Conservation (phyloP, 257 asterid genomes). For the Solanum verrucosum region DNA sequence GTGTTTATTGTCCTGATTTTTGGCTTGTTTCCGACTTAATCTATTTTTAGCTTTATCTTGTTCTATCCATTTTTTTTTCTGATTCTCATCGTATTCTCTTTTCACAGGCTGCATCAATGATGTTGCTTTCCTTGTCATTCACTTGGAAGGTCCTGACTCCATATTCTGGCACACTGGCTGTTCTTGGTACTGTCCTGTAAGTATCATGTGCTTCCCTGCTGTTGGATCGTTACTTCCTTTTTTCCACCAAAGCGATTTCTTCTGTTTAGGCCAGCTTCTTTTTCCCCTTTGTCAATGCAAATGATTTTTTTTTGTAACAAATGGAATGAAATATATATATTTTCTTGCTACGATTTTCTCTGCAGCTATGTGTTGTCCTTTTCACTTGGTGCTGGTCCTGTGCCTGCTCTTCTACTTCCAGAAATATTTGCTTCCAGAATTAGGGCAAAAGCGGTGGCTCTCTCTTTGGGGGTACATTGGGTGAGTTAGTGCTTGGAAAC, state of each 20-base stretch:
- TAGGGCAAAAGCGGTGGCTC: slow-evolving; percentile 94
- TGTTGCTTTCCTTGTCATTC: slow-evolving; percentile 73
- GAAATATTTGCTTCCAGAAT: slow-evolving; percentile 82
- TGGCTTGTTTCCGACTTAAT: not conserved
- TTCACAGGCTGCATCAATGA: slow-evolving; percentile 80
- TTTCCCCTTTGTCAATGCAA: not conserved
- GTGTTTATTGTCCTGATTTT: not conserved
- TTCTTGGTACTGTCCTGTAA: slow-evolving; percentile 83
- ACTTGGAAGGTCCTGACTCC: slow-evolving; percentile 81
- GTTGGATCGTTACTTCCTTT: not conserved
- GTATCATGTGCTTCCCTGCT: slow-evolving; percentile 15
- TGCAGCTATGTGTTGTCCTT: slow-evolving; percentile 78
- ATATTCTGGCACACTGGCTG: slow-evolving; percentile 74
- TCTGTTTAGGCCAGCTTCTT: not conserved
- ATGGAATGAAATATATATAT: not conserved
- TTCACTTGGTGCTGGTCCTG: slow-evolving; percentile 99
- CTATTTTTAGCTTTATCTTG: not conserved
- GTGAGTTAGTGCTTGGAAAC: slow-evolving; percentile 30
- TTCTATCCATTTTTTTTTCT: not conserved
- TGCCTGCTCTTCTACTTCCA: slow-evolving; percentile 94
- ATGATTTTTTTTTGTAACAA: not conserved
- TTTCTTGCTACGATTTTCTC: not conserved
- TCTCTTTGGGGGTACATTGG: slow-evolving; percentile 92
- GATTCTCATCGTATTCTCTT: not conserved
- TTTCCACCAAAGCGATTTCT: not conserved